Base-by-base conservation (phyloP, 2,329 filamentous ascomycete genomes). In the Neofusicoccum sp. region DNA sequence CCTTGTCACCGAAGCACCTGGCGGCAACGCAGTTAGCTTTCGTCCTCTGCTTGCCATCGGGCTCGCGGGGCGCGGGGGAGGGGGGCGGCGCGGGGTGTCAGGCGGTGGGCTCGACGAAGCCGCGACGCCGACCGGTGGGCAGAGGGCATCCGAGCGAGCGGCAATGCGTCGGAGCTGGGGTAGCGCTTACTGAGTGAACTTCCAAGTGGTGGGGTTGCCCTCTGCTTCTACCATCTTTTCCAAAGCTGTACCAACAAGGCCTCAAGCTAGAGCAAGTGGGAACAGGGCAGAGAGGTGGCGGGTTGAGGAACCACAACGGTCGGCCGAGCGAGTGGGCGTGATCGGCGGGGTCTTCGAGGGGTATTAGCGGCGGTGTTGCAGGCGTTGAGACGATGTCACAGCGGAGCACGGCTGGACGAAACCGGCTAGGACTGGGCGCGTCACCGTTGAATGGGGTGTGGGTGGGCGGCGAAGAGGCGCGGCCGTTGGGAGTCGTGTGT, bases 1-100 rank as follows among this genome's bases (percentile, higher is more conserved):
- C 95, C 81, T 99, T 99, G 82, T 99, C 95, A 78, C 95, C 95
- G 80, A 99, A 99, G 83, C 95, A 98, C 82, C 93, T 98, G 72
- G 33, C 49, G 40, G 38, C 16, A 7, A 33, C 9, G 30, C 31
- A 33, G 59, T 61, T 28, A 61, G 51, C 59, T 24, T 33, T 33
- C 28, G 49, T 47, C 38, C 54, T 14, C 3, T 36, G 20, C 6
- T 30, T 26, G 30, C n/a, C 33, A 43, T 43, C 28, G 28, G 38
- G 38, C 28, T 16, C 16, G 28, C 36, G 36, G 24, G 30, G 38
- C 11, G 28, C 8, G 16, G 14, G 38, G 43, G 51, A 38, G 36
- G 33, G 51, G 51, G 41, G 36, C 49, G 40, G 20, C 16, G 49
- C 11, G 38, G 34, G n/a, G 26, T 14, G 51, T 41, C 51, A 44